These are phyloP conservation scores for Hymenoscyphus occultus DNA, from an alignment of 2,329 filamentous ascomycete genomes.

Conservation along the genomic window DNA sequence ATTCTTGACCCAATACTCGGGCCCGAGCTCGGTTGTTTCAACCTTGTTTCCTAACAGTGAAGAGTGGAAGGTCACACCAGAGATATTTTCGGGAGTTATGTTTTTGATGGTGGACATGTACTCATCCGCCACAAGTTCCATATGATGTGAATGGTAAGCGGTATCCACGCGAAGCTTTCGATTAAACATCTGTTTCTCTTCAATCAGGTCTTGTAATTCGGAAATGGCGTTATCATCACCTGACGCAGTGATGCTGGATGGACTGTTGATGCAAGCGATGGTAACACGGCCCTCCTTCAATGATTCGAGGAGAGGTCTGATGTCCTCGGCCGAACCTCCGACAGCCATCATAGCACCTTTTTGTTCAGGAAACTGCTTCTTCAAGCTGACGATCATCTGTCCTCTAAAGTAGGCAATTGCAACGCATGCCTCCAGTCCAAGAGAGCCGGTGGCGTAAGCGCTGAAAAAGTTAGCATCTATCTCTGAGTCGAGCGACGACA, in stretches of 20 bases:
- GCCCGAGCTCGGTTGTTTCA: slow-evolving; percentile 30
- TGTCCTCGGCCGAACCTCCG: slow-evolving; percentile 31
- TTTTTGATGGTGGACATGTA: slow-evolving; percentile 25
- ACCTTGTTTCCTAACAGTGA: slow-evolving; percentile 29
- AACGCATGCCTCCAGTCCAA: slow-evolving; percentile 37
- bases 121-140: slow-evolving; percentile 32
- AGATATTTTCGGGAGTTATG: slow-evolving; percentile 11
- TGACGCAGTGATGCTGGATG: slow-evolving; percentile 33
- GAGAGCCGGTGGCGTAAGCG: slow-evolving; percentile 42
- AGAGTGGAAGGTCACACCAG: slow-evolving; percentile 23
- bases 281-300: slow-evolving; percentile 31
- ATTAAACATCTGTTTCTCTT: slow-evolving; percentile 32
- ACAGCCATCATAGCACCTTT: slow-evolving; percentile 56
- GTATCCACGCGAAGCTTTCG: slow-evolving; percentile 33
- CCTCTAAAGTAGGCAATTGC: slow-evolving; percentile 46
- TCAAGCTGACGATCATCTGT: slow-evolving; percentile 33
- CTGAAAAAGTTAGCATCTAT: no score
- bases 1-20: slow-evolving; percentile 47
- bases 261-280: slow-evolving; percentile 39
- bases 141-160: slow-evolving; percentile 38
- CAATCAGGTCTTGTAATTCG: slow-evolving; percentile 30
- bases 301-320: slow-evolving; percentile 38
- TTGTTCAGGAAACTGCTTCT: slow-evolving; percentile 22
- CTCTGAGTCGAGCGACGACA: no score
- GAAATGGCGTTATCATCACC: slow-evolving; percentile 32